A percentile compares a stretch with the other conserved stretches of the same genome.
Evolutionary conservation across 108 stramenopile genomes (phyloP).

Genomic region (Nannochloropsis oceanica): DNA sequence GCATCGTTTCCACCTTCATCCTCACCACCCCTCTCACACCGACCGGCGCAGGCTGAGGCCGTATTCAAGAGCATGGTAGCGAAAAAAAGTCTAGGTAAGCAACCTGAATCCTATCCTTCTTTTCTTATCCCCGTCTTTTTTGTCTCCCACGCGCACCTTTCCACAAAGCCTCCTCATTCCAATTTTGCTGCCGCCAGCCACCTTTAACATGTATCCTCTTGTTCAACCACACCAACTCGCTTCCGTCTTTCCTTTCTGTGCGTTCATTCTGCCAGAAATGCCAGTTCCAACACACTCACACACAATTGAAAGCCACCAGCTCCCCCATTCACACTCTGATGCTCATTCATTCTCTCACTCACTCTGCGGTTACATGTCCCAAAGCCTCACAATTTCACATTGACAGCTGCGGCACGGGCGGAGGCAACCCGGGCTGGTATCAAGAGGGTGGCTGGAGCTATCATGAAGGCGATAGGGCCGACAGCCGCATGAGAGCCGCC

Average conservation of each 20-base stretch:
- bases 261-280: no score
- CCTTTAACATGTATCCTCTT: no score
- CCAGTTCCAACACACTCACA: no score
- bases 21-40: background rate
- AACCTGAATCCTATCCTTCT: background rate
- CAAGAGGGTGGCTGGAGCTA: constrained; percentile 15
- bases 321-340: background rate
- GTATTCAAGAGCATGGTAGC: constrained; percentile 19
- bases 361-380: background rate
- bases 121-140: background rate
- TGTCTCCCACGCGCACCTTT: background rate
- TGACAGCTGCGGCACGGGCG: constrained; percentile 23
- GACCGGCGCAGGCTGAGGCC: constrained; percentile 3
- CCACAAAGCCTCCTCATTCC: background rate
- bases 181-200: background rate
- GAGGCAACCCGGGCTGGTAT: constrained; percentile 14
- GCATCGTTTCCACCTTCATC: no score
- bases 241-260: no score
- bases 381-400: background rate
- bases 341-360: background rate
- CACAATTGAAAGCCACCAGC: background rate
- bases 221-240: no score
- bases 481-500: constrained; percentile 16
- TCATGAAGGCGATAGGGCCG: constrained; percentile 17
- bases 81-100: background rate